Base-by-base conservation (phyloP, 306 rosid species). In the Rosa chinensis region DNA sequence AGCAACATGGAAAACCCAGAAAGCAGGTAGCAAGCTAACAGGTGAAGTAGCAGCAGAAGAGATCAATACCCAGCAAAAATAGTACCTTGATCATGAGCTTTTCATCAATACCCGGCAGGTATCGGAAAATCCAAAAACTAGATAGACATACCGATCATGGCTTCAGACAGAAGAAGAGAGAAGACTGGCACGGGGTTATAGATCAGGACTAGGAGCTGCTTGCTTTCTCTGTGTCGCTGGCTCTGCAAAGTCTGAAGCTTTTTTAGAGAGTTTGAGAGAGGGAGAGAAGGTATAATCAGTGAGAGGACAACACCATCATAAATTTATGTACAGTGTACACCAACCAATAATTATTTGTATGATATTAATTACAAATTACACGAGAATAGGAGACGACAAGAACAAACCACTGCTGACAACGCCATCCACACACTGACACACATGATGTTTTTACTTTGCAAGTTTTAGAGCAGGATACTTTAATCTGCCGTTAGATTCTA, bases 51-150 rank as follows among this genome's bases (percentile, higher is more conserved):
- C 55, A 79, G 43, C 78, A 55, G 69, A 63, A 70, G 40, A 66
- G 10, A 62, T 45, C 47, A 45, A 44, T n/a, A 45, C n/a, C 20
- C 61, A 37, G 66, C 16, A 35, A n/a, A n/a, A n/a, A 43, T 2
- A 13, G 68, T 82, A 77, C 85, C 78, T 55, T 81, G 84, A 80
- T 84, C 58, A 3, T 64, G 70, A 77, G 78, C 52, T 52, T 79
- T 78, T 10, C 37, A 7, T 25, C 32, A 11, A 20, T 8, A 21
- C 2, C 43, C 21, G 18, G 70, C 17, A 3, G 10, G 72, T 45
- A 76, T 76, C 79, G 5, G 79, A 63, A 75, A 76, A 45, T 18
- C 79, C 9, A 9, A 39, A 45, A 37, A 52, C n/a, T 28, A 25
- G 43, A 62, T 4, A 32, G 58, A 61, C 58, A 45, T 5, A 17